These are phyloP conservation scores for Nemania abortiva DNA, from an alignment of 2,329 filamentous ascomycete genomes.

Conservation along the genomic window DNA sequence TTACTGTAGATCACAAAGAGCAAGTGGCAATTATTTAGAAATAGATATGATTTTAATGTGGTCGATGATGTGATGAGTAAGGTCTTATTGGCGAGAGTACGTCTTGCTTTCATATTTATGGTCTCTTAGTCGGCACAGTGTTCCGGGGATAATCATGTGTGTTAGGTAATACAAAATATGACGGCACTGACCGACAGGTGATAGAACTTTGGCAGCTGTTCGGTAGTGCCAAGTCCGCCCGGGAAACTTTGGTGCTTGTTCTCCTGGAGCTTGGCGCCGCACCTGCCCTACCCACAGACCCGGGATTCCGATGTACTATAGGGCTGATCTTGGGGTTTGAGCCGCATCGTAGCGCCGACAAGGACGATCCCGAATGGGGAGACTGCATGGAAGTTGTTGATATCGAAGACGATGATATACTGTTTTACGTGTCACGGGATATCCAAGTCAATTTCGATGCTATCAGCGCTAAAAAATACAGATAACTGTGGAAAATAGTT, in stretches of 20 bases:
- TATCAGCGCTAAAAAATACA: slow-evolving; percentile 40
- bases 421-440: slow-evolving; percentile 36
- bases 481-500: slow-evolving; percentile 38
- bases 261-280: slow-evolving; percentile 37
- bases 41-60: too few relatives aligned
- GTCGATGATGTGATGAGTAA: too few relatives aligned
- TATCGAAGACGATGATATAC: slow-evolving; percentile 47
- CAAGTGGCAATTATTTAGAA: not conserved
- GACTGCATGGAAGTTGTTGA: slow-evolving; percentile 43
- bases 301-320: slow-evolving; percentile 47
- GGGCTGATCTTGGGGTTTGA: slow-evolving; percentile 54
- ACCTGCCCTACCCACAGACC: slow-evolving; percentile 44
- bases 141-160: too few relatives aligned
- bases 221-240: slow-evolving; percentile 20
- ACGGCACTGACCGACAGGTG: slow-evolving; percentile 14
- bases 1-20: not conserved
- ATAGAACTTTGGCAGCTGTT: slow-evolving; percentile 29
- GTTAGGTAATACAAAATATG: not conserved
- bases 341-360: slow-evolving; percentile 54
- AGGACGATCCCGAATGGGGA: slow-evolving; percentile 52
- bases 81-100: not conserved
- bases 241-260: slow-evolving; percentile 25
- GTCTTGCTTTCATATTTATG: not conserved
- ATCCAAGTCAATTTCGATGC: slow-evolving; percentile 17
- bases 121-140: too few relatives aligned